Evolutionary conservation across 2,329 filamentous ascomycete genomes (phyloP), one percentile per base, ranked within the genome.

Genomic region (Fusarium gaditjirri): DNA sequence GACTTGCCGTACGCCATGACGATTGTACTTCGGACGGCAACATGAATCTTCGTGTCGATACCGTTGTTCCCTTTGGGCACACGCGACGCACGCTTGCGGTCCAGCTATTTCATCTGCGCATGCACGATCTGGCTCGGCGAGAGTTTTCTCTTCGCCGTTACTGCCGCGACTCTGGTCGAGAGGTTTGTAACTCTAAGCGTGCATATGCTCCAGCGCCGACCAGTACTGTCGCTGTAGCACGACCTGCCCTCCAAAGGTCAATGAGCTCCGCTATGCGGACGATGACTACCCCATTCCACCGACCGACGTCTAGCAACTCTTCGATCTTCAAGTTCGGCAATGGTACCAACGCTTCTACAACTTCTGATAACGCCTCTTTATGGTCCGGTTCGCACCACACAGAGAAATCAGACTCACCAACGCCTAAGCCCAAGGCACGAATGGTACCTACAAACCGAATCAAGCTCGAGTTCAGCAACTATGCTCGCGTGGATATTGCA

Each of bases 381-480:
- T 77, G 74, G 73, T 77, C 76, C 10, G 72, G 69, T 29, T 73
- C 76, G 52, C 72, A 76, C 57, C 68, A 66, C 19, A 68, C 74
- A 5, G 50, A 66, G n/a, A 54, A 62, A 31, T 72, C 65, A 5
- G 70, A 68, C 57, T 65, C 70, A 43, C 68, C 74, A 56, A 77
- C 78, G 41, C 65, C 75, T 33, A 79, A 78, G 62, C 77, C 80
- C 29, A 83, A 80, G 59, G 81, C 82, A 43, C 76, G 76, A 44
- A 77, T 82, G 58, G 78, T 85, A 47, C 89, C 93, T 23, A 93
- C 91, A 64, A 94, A 97, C 80, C 92, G 88, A 39, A 93, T 95
- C 80, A 93, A 94, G 82, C 88, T 99, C 38, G 95, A 98, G 80
- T 99, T 98, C 80, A 97, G 94, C 73, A 99, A 98, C 84, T 99